These are phyloP conservation scores for Lactifluus hygrophoroides DNA, from an alignment of 768 basidiomycete species.

Conservation along the genomic window DNA sequence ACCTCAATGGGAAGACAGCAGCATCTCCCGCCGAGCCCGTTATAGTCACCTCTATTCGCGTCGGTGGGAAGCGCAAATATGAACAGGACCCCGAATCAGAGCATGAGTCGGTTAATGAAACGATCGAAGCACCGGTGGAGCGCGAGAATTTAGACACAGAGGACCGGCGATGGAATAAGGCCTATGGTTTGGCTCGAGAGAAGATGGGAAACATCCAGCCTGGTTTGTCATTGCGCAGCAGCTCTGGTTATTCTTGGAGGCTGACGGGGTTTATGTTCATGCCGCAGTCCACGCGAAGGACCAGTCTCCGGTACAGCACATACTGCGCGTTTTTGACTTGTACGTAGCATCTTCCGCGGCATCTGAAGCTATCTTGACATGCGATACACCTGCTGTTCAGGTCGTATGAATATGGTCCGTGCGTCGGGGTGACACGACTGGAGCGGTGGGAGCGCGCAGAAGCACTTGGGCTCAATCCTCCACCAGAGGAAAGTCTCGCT, in stretches of 20 bases:
- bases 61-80: conserved; percentile 14
- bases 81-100: conserved; percentile 9
- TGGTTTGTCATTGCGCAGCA: conserved; percentile 12
- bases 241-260: neutral
- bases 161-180: conserved; percentile 20
- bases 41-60: conserved; percentile 1
- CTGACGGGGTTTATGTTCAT: neutral
- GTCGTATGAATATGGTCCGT: conserved; percentile 75
- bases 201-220: conserved; percentile 21
- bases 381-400: conserved; percentile 29
- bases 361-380: neutral
- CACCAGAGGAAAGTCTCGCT: conserved; percentile 49
- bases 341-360: conserved; percentile 27
- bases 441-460: conserved; percentile 85
- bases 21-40: neutral
- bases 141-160: conserved; percentile 7
- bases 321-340: conserved; percentile 76
- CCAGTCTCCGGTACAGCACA: conserved; percentile 57
- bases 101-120: neutral
- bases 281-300: conserved; percentile 53
- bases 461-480: conserved; percentile 71
- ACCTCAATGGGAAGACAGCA: conserved; percentile 11
- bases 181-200: conserved; percentile 12
- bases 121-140: neutral
- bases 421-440: conserved; percentile 67